Conservation (phyloP, 2,329 filamentous ascomycete genomes). For the Fusarium nygamai region DNA sequence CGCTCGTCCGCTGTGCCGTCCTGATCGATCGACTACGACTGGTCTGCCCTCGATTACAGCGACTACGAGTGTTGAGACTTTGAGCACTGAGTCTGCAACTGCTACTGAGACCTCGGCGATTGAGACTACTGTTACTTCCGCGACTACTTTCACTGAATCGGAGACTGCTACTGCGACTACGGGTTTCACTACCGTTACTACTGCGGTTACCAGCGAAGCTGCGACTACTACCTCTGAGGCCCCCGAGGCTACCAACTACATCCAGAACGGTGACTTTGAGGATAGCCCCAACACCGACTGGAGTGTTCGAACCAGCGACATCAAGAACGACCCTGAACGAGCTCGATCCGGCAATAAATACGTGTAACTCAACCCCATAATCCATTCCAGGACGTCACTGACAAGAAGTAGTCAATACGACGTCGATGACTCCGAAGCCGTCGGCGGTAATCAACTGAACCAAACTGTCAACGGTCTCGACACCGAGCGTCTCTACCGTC, state of each 20-base stretch:
- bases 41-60: background rate
- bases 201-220: background rate
- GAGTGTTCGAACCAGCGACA: background rate
- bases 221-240: background rate
- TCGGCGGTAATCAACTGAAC: background rate
- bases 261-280: background rate
- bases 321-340: accelerated
- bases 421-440: background rate
- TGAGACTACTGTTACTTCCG: background rate
- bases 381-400: accelerated
- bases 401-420: background rate
- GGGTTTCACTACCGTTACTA: background rate
- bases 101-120: background rate
- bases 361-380: background rate
- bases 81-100: background rate
- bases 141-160: background rate
- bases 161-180: background rate
- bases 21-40: background rate
- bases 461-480: background rate
- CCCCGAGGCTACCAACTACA: background rate
- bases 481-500: background rate
- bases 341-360: background rate
- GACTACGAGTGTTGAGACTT: background rate
- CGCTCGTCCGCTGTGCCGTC: constrained; percentile 8
- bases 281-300: background rate